phyloP scores from a whole-genome alignment of 2,329 filamentous ascomycete species.

The Aspergillus sp. region DNA sequence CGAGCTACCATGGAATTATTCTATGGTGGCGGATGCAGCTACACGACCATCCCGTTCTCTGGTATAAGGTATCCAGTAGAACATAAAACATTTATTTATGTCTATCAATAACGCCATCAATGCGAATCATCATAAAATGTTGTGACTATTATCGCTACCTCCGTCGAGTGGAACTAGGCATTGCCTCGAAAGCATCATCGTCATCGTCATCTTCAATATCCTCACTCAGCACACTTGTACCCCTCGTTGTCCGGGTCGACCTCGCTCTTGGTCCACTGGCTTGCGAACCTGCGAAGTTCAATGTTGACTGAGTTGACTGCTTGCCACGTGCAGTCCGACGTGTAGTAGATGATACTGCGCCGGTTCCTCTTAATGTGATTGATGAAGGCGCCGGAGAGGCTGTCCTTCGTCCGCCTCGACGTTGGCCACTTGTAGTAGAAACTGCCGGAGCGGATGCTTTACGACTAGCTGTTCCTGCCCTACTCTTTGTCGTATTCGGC shows the following conservation, averaged over 20 bases:
- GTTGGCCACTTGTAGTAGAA: conserved; percentile 15
- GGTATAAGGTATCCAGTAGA: too few relatives aligned
- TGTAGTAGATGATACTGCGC: background rate
- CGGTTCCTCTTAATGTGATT: conserved; percentile 20
- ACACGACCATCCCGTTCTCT: too few relatives aligned
- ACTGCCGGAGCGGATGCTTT: conserved; percentile 11
- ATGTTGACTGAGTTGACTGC: conserved; percentile 31
- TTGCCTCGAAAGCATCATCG: conserved; percentile 41
- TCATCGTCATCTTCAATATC: conserved; percentile 35
- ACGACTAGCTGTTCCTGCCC: conserved; percentile 3
- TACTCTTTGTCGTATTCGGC: conserved; percentile 15
- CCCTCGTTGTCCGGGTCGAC: conserved; percentile 25
- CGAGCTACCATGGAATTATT: too few relatives aligned
- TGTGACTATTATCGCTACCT: conserved; percentile 10
- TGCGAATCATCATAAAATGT: too few relatives aligned
- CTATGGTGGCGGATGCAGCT: too few relatives aligned
- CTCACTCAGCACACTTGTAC: conserved; percentile 30
- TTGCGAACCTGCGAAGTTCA: conserved; percentile 37
- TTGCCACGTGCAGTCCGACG: conserved; percentile 13
- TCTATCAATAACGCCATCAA: background rate
- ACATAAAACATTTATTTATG: too few relatives aligned
- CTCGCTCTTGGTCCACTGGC: conserved; percentile 19
- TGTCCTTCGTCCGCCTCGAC: conserved; percentile 19
- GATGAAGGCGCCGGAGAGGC: conserved; percentile 28
- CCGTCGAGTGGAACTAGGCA: conserved; percentile 17